Conservation (phyloP, 805 yeast genomes). For the Yamadazyma tumulicola region DNA sequence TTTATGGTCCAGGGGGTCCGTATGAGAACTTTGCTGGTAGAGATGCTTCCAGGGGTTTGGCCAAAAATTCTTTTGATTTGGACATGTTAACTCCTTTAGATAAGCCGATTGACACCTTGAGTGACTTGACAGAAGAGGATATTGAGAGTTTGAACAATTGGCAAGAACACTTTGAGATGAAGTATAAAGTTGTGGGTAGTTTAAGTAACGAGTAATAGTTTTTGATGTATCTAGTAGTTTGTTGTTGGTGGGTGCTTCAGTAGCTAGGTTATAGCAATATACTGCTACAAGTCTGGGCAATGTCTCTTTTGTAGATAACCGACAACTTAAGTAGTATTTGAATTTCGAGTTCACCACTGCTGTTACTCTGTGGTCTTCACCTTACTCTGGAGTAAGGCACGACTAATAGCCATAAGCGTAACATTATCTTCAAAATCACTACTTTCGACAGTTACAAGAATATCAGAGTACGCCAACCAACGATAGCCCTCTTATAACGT, state of each 20-base stretch:
- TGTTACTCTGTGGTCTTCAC: too few relatives aligned
- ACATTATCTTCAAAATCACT: too few relatives aligned
- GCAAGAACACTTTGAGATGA: slow-evolving; percentile 77
- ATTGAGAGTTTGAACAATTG: slow-evolving; percentile 71
- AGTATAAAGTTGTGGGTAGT: slow-evolving; percentile 77
- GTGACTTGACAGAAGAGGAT: slow-evolving; percentile 60
- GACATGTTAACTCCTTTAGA: slow-evolving; percentile 63
- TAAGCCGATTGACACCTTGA: slow-evolving; percentile 71
- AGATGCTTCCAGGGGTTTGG: slow-evolving; percentile 92
- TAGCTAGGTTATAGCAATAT: too few relatives aligned
- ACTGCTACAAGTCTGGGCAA: too few relatives aligned
- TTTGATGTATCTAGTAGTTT: not conserved
- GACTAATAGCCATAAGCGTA: too few relatives aligned
- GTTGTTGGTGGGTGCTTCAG: not conserved
- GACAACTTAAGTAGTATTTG: too few relatives aligned
- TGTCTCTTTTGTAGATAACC: too few relatives aligned
- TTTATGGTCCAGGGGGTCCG: slow-evolving; percentile 96
- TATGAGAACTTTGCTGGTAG: slow-evolving; percentile 93
- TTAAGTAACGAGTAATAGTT: slow-evolving; percentile 1
- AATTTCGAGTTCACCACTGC: too few relatives aligned
- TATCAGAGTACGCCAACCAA: too few relatives aligned
- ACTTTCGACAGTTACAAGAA: too few relatives aligned
- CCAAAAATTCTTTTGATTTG: slow-evolving; percentile 78
- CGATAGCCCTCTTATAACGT: too few relatives aligned
- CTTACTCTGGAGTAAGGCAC: too few relatives aligned